phyloP scores from a whole-genome alignment of 306 rosid species.

The Casuarina equisetifolia region DNA sequence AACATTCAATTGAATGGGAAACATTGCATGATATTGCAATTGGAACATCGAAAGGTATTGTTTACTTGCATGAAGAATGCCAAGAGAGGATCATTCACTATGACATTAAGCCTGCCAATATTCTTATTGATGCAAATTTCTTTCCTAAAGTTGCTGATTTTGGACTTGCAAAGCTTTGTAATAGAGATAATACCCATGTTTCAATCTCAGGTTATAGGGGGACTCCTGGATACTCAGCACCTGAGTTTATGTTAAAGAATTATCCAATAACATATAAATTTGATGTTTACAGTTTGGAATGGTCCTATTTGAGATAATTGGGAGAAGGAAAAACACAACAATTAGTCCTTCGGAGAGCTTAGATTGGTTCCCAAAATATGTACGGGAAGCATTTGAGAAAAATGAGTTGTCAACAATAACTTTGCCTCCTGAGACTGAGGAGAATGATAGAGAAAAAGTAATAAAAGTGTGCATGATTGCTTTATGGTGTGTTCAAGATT shows the following conservation, averaged over 20 bases:
- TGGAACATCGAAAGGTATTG: too few species aligned
- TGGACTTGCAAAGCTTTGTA: constrained; percentile 8
- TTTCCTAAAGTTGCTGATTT: neutral
- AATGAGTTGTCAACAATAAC: neutral
- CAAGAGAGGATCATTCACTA: constrained; percentile 16
- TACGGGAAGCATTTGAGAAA: neutral
- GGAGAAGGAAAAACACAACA: constrained; percentile 7
- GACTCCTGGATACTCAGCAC: neutral
- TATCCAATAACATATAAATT: constrained; percentile 15
- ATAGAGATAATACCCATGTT: neutral
- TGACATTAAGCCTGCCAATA: constrained; percentile 16
- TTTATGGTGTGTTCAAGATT: constrained; percentile 15
- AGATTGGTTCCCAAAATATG: constrained; percentile 13
- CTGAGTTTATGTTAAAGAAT: constrained; percentile 14
- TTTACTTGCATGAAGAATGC: constrained; percentile 12
- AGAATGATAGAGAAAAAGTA: constrained; percentile 3
- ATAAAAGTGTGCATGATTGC: constrained; percentile 2
- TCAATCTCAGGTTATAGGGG: constrained; percentile 7
- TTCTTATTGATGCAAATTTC: neutral
- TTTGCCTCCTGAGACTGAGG: neutral
- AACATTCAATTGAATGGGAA: too few species aligned
- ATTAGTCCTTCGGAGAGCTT: neutral
- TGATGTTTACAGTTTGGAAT: constrained; percentile 9
- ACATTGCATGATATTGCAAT: too few species aligned
- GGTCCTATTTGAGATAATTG: neutral